Conservation (phyloP, 371 early-diverging fungal genomes). For the Blyttiomyces sp. region DNA sequence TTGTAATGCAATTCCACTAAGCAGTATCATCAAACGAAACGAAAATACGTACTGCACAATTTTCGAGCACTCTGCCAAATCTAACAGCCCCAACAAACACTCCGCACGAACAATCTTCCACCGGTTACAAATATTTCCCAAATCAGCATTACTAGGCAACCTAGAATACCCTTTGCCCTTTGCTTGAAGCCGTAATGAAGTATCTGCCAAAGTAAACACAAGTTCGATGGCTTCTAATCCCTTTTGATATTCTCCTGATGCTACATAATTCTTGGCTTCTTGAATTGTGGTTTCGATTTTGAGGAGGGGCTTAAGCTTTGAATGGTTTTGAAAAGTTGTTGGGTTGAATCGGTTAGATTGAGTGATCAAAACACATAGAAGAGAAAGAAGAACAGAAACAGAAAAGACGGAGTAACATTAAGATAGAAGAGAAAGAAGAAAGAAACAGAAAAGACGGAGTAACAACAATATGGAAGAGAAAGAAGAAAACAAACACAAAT, state of each 20-base stretch:
- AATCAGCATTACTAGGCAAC: slow-evolving; percentile 19
- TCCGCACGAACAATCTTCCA: slow-evolving; percentile 75
- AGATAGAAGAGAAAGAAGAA: neutral
- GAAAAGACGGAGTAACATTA: neutral
- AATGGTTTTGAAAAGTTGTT: too few species aligned
- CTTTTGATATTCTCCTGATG: slow-evolving; percentile 54
- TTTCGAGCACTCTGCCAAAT: slow-evolving; percentile 65
- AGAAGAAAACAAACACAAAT: too few species aligned
- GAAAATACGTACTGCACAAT: slow-evolving; percentile 37
- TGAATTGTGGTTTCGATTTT: slow-evolving; percentile 29
- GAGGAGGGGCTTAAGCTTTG: slow-evolving; percentile 2
- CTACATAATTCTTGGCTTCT: slow-evolving; percentile 55
- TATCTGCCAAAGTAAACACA: slow-evolving; percentile 60
- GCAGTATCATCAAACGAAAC: too few species aligned
- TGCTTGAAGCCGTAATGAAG: slow-evolving; percentile 9
- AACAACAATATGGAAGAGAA: neutral
- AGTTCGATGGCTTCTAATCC: slow-evolving; percentile 64
- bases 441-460: neutral
- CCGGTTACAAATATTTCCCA: slow-evolving; percentile 52
- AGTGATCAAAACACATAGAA: neutral
- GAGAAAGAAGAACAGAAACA: neutral
- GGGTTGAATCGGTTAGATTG: too few species aligned
- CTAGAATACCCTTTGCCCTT: neutral
- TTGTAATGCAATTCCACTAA: too few species aligned
- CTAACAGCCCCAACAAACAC: slow-evolving; percentile 63